Percentiles rank a stretch among this genome's conserved stretches.
Evolutionary conservation across 148 eudicot species (phyloP).

Genomic region (Silene latifolia): DNA sequence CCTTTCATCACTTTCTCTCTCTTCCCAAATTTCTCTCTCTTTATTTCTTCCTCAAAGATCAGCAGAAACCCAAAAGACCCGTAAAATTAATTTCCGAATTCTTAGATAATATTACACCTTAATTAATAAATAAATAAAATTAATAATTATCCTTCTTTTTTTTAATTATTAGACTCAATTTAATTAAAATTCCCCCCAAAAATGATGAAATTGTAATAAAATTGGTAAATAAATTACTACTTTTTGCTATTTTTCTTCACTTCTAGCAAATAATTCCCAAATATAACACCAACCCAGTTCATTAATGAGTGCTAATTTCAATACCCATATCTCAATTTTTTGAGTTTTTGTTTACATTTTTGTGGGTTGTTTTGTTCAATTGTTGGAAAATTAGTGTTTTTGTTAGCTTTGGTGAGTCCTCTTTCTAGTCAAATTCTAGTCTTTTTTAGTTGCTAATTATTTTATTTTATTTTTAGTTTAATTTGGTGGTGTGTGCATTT

Average conservation of each 20-base stretch:
- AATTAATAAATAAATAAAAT: too few relatives aligned
- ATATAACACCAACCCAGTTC: constrained; percentile 5
- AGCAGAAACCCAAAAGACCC: constrained; percentile 24
- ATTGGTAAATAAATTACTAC: neutral
- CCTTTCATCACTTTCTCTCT: neutral
- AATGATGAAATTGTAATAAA: neutral
- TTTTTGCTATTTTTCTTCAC: too few relatives aligned
- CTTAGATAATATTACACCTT: constrained; percentile 11
- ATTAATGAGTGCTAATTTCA: constrained; percentile 17
- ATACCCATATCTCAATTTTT: constrained; percentile 18
- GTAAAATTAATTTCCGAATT: neutral
- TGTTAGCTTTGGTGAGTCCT: constrained; percentile 27
- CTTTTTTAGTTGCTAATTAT: neutral
- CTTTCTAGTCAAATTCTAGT: constrained; percentile 26
- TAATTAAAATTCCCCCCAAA: neutral
- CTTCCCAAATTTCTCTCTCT: constrained; percentile 41
- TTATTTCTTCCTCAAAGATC: constrained; percentile 33
- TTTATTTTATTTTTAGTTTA: too few relatives aligned
- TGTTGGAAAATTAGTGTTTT: neutral
- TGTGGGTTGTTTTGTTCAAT: too few relatives aligned
- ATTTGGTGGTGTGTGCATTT: too few relatives aligned
- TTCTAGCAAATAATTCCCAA: too few relatives aligned
- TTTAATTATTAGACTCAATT: constrained; percentile 21
- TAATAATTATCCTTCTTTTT: neutral
- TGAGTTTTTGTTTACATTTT: constrained; percentile 4